These are phyloP conservation scores for Ophiostoma quercus DNA, from an alignment of 2,329 filamentous ascomycete genomes.

Conservation along the genomic window DNA sequence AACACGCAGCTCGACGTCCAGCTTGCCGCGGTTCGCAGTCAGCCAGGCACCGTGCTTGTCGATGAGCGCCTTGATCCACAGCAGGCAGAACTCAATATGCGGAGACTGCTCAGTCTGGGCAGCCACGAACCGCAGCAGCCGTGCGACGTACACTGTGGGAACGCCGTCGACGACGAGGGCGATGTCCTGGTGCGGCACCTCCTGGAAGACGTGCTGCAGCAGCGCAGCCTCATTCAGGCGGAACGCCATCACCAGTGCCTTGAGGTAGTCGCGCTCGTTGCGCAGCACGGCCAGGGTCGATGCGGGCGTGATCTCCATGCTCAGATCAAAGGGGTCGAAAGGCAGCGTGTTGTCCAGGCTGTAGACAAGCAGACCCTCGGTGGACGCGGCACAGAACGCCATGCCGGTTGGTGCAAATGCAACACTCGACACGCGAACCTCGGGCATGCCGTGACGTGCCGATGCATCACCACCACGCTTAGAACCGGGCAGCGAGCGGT, in stretches of 20 bases:
- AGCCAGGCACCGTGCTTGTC: slow-evolving; percentile 81
- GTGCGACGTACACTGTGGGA: slow-evolving; percentile 78
- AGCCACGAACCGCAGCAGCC: slow-evolving; percentile 80
- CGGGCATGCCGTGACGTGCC: slow-evolving; percentile 66
- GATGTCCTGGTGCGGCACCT: slow-evolving; percentile 70
- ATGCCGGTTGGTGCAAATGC: slow-evolving; percentile 85
- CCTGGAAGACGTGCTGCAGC: slow-evolving; percentile 79
- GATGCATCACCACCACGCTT: slow-evolving; percentile 80
- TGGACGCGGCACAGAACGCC: slow-evolving; percentile 89
- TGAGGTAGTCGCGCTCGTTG: slow-evolving; percentile 72
- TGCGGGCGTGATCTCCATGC: slow-evolving; percentile 86
- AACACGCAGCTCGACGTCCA: slow-evolving; percentile 78
- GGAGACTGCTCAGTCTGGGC: slow-evolving; percentile 83
- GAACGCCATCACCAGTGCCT: slow-evolving; percentile 95
- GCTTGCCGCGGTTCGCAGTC: slow-evolving; percentile 70
- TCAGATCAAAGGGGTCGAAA: slow-evolving; percentile 95
- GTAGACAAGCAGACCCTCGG: slow-evolving; percentile 90
- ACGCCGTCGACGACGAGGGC: slow-evolving; percentile 70
- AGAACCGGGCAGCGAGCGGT: slow-evolving; percentile 74
- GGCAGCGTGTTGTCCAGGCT: slow-evolving; percentile 76
- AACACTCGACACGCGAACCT: slow-evolving; percentile 78
- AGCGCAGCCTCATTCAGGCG: slow-evolving; percentile 81
- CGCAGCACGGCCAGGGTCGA: slow-evolving; percentile 68
- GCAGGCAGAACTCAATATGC: slow-evolving; percentile 88
- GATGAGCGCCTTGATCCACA: slow-evolving; percentile 83